Evolutionary conservation across 805 yeast species (phyloP), one percentile per base, ranked within the genome.

Genomic region (Saccharomycopsis capsularis): DNA sequence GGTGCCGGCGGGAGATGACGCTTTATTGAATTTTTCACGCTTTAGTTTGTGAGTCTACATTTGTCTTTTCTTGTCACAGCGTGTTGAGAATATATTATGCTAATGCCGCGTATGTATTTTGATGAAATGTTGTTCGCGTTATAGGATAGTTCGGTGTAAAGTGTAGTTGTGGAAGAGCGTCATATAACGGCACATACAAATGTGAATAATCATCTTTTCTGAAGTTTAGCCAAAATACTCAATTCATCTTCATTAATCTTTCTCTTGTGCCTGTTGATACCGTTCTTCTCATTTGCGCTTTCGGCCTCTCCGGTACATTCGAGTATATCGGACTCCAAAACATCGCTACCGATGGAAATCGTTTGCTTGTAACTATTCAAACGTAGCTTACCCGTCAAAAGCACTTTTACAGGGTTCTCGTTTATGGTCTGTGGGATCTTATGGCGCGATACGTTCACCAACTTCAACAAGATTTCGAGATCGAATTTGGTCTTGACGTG

Each of bases 341-440:
- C 40, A 37, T 48, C 47, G 18, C 27, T 75, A 9, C 82, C 89
- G 2, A 77, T 62, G 46, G 68, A 70, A 2, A 84, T 68, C 0
- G 85, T 81, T 62, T 90, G 96, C 59, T 89, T 90, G 59, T 83
- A 82, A 52, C 90, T 79, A 58, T 78, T 77, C 25, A 74, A 67
- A 53, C 96, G 74, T 57, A 90, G 67, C 55, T 88, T 69, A 1
- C 96, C 96, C 55, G 76, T 84, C 30, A 84, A 67, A 41, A 89
- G 69, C 0, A 76, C 93, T 21, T 75, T 71, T 24, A 78, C 74
- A 0, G 96, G 79, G 56, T 74, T 74, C 36, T 73, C 76, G 15
- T 77, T 73, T 52, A 84, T 67, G 22, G 84, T 76, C 30, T 73
- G 73, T 27, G 76, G 71, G 19, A 89, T 79, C 42, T 82, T 70